Base-by-base conservation (phyloP, 768 basidiomycete species). In the Termitomyces sp. region DNA sequence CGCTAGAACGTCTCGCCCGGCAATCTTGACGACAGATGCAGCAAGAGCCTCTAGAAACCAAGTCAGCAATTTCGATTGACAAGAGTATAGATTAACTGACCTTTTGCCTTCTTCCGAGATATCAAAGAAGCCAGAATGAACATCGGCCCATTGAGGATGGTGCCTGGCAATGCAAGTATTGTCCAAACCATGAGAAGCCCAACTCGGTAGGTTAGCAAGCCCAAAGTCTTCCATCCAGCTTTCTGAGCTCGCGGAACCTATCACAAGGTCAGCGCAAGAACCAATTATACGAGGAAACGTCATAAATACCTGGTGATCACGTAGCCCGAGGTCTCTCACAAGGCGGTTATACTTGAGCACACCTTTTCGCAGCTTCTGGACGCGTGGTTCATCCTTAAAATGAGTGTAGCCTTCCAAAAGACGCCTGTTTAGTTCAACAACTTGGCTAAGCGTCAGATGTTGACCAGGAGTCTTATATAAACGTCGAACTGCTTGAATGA, bases 401-500 rank as follows among this genome's bases (percentile, higher is more conserved):
- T 91, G 86, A 9, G 84, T 80, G 67, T 98, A 98, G 0, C 92
- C 96, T 68, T 95, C 91, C 61, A 98, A 82, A 65, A 98, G 86
- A 40, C 96, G 87, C 65, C 90, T 85, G 70, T 94, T 96, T 41
- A 98, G 77, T 69, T 97, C 95, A 25, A 98, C 95, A 12, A 97
- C 94, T 76, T 98, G 96, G 38, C 95, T 91, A 38, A 98, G 75
- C 0, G 95, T 95, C 59, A 97, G 78, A 68, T 96, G 89, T 70
- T 96, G 94, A 5, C 93, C 91, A 16, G 96, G 96, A 0, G 93
- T 89, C 66, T 95, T 93, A 73, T 98, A 98, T 51, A 98, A 74
- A 51, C 96, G 82, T 51, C 96, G 86, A 16, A 90, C 92, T 23
- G 95, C 96, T 82, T 98, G 96, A 54, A 98, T 93, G 56, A 98